Evolutionary conservation across 192 early-diverging fungal genomes (phyloP).

Genomic region (Backusella sp.): DNA sequence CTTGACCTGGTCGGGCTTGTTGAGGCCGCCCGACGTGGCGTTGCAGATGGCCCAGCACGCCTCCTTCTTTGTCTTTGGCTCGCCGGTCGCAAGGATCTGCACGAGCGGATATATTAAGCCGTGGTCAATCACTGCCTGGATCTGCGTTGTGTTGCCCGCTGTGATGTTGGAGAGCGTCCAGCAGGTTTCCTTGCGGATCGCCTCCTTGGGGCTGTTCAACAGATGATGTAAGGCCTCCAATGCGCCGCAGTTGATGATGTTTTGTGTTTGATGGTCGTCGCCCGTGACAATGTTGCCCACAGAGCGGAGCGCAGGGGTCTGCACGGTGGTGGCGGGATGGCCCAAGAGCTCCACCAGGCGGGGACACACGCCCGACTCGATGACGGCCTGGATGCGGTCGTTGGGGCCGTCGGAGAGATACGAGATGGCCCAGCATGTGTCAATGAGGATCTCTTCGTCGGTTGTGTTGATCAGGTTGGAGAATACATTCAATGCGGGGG

Average conservation of each 20-base stretch:
- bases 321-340: conserved; percentile 57
- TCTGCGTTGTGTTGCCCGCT: conserved; percentile 43
- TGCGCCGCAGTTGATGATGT: conserved; percentile 62
- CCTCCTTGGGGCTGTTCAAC: conserved; percentile 39
- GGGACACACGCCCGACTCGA: conserved; percentile 68
- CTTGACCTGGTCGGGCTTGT: conserved; percentile 38
- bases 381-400: conserved; percentile 74
- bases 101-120: conserved; percentile 40
- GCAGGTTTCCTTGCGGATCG: conserved; percentile 50
- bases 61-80: conserved; percentile 48
- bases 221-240: conserved; percentile 54
- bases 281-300: conserved; percentile 83
- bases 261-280: conserved; percentile 75
- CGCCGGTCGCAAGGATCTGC: conserved; percentile 33
- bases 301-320: conserved; percentile 73
- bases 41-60: conserved; percentile 54
- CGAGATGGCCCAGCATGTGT: conserved; percentile 82
- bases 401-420: conserved; percentile 75
- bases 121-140: conserved; percentile 44
- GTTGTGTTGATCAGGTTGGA: conserved; percentile 60
- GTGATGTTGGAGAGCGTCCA: conserved; percentile 58
- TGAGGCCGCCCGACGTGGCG: conserved; percentile 39
- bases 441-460: conserved; percentile 77
- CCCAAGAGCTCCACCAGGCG: conserved; percentile 67
- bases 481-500: conserved; percentile 36